These are phyloP conservation scores for Sphaerosporella brunnea DNA, from an alignment of 495 filamentous ascomycete genomes.

Conservation along the genomic window DNA sequence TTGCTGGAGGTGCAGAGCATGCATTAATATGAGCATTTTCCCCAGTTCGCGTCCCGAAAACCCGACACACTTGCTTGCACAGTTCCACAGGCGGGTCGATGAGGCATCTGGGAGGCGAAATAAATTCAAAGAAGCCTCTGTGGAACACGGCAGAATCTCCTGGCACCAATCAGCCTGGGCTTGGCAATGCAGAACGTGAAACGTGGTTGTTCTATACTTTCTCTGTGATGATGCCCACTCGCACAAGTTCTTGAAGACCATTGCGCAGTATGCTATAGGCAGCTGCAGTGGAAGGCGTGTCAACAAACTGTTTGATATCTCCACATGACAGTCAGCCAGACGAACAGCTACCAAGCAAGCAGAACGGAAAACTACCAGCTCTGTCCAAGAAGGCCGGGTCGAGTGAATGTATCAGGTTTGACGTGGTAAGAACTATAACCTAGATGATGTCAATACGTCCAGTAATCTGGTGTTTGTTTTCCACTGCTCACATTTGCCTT, in stretches of 20 bases:
- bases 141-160: conserved; percentile 14
- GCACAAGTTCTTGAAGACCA: conserved; percentile 34
- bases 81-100: conserved; percentile 22
- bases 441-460: conserved; percentile 11
- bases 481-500: conserved; percentile 17
- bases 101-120: conserved; percentile 19
- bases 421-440: conserved; percentile 25
- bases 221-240: conserved; percentile 28
- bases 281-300: conserved; percentile 26
- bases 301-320: conserved; percentile 36
- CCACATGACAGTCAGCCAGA: no score
- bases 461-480: background rate
- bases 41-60: conserved; percentile 19
- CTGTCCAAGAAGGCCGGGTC: conserved; percentile 40
- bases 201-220: conserved; percentile 7
- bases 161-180: background rate
- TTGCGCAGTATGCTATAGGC: conserved; percentile 37
- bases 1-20: conserved; percentile 22
- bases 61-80: conserved; percentile 13
- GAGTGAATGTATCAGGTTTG: conserved; percentile 22
- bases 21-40: conserved; percentile 24
- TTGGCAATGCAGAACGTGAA: background rate
- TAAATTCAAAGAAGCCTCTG: conserved; percentile 20
- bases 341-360: no score
- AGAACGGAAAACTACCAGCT: conserved; percentile 14